Conservation (phyloP, 345 rosid species). For the Ceriops zippeliana region DNA sequence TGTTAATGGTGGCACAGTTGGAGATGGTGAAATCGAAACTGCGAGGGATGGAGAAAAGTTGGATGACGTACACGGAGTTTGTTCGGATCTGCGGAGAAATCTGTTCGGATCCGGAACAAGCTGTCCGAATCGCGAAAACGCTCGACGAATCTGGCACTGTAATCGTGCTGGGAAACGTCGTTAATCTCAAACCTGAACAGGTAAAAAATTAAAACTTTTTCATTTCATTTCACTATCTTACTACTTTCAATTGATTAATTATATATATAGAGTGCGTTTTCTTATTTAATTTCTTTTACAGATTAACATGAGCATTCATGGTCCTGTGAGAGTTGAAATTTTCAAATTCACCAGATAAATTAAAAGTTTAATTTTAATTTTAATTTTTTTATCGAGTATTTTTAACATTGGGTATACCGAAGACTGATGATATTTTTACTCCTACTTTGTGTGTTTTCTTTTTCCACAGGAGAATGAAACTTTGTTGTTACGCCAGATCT, state of each 20-base stretch:
- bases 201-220: constrained; percentile 34
- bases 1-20: constrained; percentile 62
- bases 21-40: constrained; percentile 63
- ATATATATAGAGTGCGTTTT: background rate
- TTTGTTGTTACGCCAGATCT: constrained; percentile 32
- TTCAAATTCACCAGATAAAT: constrained; percentile 27
- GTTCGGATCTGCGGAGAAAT: constrained; percentile 53
- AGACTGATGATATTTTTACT: constrained; percentile 55
- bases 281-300: constrained; percentile 20
- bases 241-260: background rate
- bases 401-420: constrained; percentile 23
- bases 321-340: constrained; percentile 21
- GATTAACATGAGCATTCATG: constrained; percentile 15
- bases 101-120: constrained; percentile 54
- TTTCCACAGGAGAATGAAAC: constrained; percentile 57
- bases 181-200: constrained; percentile 73
- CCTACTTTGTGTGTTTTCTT: constrained; percentile 32
- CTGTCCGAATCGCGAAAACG: constrained; percentile 44
- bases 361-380: background rate
- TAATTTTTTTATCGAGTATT: background rate
- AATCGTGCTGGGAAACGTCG: constrained; percentile 60
- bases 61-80: constrained; percentile 59
- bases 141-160: constrained; percentile 83
- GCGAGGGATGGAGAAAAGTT: constrained; percentile 42
- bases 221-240: background rate